Evolutionary conservation across 2,329 filamentous ascomycete genomes (phyloP), one percentile per base, ranked within the genome.

Genomic region (Penicillium griseofulvum): DNA sequence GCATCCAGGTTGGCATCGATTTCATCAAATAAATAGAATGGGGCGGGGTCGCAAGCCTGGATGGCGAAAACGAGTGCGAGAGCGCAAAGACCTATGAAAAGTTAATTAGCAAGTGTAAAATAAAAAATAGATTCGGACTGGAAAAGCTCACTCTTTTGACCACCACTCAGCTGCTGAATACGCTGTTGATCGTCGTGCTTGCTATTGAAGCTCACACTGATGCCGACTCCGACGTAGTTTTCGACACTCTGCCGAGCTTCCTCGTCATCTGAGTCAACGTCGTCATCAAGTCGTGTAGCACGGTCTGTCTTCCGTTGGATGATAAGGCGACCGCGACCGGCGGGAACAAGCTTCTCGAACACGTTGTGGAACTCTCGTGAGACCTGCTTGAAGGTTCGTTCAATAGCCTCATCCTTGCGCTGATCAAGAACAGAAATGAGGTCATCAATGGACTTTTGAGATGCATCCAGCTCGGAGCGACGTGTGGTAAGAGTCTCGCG

Each of bases 41-140:
- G 94, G 42, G 93, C 95, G 10, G 93, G 94, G 72, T 99, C 94
- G 56, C 93, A 96, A 65, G 92, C 90, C 75, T 99, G 94, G 64
- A 99, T 95, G n/a, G 94, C 94, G 71, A 99, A 99, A 64, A 99
- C 95, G 49, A 99, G 85, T 42, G 94, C 95, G n/a, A 99, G 84
- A 10, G 94, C 94, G 74, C 93, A 97, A 59, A 97, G 81, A 84
- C 90, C 89, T 91, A 60, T 47, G 17, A 8, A 4, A 33, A 17
- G n/a, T 41, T 17, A 19, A 52, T 67, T 62, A 68, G 56, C 10
- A 38, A 49, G 9, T 11, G 19, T 8, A 29, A 37, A 34, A 22
- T 12, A 3, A 19, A 4, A 39, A 14, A 37, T 26, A 38, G 28
- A 28, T 49, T 31, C 36, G 28, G 26, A 39, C 4, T 28, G n/a